Conservation (phyloP, 805 yeast genomes). For the Hagleromyces aurorensis region DNA sequence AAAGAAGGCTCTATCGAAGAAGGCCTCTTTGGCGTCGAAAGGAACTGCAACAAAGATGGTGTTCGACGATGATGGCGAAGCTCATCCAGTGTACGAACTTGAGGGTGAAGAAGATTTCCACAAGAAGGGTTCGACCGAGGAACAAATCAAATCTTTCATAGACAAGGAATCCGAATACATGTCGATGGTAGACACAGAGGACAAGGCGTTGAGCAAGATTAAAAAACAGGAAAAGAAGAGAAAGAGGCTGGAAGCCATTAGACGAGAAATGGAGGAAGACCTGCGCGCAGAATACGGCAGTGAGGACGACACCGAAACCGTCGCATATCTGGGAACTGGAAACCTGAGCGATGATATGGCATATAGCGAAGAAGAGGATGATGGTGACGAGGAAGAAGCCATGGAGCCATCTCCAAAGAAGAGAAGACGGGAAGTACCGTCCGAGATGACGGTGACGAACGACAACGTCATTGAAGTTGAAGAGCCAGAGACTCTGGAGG, state of each 20-base stretch:
- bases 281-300: slow-evolving; percentile 19
- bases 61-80: slow-evolving; percentile 90
- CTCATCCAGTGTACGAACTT: slow-evolving; percentile 87
- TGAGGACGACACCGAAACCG: slow-evolving; percentile 21
- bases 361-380: slow-evolving; percentile 15
- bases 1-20: slow-evolving; percentile 83
- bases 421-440: slow-evolving; percentile 10
- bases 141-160: slow-evolving; percentile 62
- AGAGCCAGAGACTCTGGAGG: slow-evolving; percentile 86
- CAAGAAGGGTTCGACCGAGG: slow-evolving; percentile 56
- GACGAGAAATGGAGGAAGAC: slow-evolving; percentile 37
- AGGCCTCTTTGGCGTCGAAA: slow-evolving; percentile 50
- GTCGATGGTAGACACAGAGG: slow-evolving; percentile 66
- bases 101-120: slow-evolving; percentile 84
- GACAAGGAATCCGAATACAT: slow-evolving; percentile 57
- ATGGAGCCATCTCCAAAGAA: slow-evolving; percentile 25
- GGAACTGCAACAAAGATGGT: slow-evolving; percentile 70
- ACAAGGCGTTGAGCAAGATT: slow-evolving; percentile 66
- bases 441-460: slow-evolving; percentile 17
- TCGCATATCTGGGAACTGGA: slow-evolving; percentile 29
- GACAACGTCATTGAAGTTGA: slow-evolving; percentile 60
- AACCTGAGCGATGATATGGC: slow-evolving; percentile 38
- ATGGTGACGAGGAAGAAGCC: slow-evolving; percentile 18
- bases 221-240: slow-evolving; percentile 86
- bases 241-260: slow-evolving; percentile 73